Conservation (phyloP, 2,329 filamentous ascomycete species). For the Colletotrichum sp. region DNA sequence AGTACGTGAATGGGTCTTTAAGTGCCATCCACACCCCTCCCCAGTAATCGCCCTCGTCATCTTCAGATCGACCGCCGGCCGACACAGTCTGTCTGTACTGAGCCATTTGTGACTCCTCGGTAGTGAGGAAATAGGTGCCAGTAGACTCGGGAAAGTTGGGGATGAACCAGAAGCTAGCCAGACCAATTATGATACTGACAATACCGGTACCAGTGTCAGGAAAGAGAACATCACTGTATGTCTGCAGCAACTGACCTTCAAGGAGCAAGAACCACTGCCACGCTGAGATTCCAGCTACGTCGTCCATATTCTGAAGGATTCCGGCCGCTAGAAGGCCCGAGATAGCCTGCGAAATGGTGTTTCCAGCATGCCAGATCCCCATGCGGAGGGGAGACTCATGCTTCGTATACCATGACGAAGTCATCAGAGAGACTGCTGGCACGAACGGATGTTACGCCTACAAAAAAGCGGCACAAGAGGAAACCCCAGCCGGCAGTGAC, state of each 20-base stretch:
- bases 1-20: constrained; percentile 40
- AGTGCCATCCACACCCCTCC: constrained; percentile 36
- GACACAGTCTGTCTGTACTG: constrained; percentile 38
- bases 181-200: constrained; percentile 33
- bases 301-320: constrained; percentile 47
- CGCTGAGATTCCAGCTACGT: constrained; percentile 32
- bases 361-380: constrained; percentile 49
- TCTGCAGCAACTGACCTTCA: constrained; percentile 24
- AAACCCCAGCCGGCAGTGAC: constrained; percentile 33
- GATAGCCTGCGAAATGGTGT: constrained; percentile 47
- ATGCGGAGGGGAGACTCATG: constrained; percentile 46
- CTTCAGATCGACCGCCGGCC: constrained; percentile 37
- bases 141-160: constrained; percentile 40
- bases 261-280: constrained; percentile 50
- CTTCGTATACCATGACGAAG: constrained; percentile 52
- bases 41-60: constrained; percentile 42
- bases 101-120: constrained; percentile 42
- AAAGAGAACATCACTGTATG: neutral
- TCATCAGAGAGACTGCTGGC: constrained; percentile 50
- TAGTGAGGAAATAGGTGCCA: constrained; percentile 32
- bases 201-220: constrained; percentile 23
- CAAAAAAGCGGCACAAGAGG: constrained; percentile 33
- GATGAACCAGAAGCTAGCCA: constrained; percentile 36
- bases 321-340: constrained; percentile 47
- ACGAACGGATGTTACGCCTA: constrained; percentile 41